Evolutionary conservation across 345 rosid species (phyloP), one percentile per base, ranked within the genome.

Genomic region (Aquilaria yunnanensis): DNA sequence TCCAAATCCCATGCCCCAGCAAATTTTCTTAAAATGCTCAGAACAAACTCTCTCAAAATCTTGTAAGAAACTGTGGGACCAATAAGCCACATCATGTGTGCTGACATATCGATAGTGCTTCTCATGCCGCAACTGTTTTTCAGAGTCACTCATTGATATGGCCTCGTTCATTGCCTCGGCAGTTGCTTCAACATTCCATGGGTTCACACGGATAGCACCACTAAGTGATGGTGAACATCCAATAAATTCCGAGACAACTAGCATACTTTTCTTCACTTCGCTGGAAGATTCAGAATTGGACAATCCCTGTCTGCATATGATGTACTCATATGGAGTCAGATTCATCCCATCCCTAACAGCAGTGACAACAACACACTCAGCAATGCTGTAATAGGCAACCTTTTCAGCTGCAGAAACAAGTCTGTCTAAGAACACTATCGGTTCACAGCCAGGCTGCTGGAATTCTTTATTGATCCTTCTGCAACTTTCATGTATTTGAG

Each of bases 301-400:
- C 34, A 50, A 34, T 23, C 76, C 81, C 55, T 74, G 73, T 37
- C 81, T 64, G 47, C 78, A 77, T 37, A 72, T 71, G 12, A 70
- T 65, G 50, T 77, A 77, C 49, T 77, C 72, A 29, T 74, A 74
- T 11, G 78, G 78, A 5, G 69, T 75, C 45, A 77, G 66, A 59
- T 77, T 77, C 81, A 77, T 74, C 53, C 78, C 81, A 64, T 77
- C 81, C 60, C 81, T 73, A 14, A 77, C 64, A 9, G 81, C 77
- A 56, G 77, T 77, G 29, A 77, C 81, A 53, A 74, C 75, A 23
- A 74, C 77, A 52, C 81, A 77, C 31, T 77, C 75, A 5, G 78
- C 81, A 14, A 71, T 61, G 60, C 65, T 66, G 54, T 70, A 74
- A 57, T 77, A 74, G 9, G 81, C 81, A 6, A 63, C 71, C 71